Evolutionary conservation across 495 filamentous ascomycete genomes (phyloP), one percentile per base, ranked within the genome.

Genomic region (Entonaema liquescens): DNA sequence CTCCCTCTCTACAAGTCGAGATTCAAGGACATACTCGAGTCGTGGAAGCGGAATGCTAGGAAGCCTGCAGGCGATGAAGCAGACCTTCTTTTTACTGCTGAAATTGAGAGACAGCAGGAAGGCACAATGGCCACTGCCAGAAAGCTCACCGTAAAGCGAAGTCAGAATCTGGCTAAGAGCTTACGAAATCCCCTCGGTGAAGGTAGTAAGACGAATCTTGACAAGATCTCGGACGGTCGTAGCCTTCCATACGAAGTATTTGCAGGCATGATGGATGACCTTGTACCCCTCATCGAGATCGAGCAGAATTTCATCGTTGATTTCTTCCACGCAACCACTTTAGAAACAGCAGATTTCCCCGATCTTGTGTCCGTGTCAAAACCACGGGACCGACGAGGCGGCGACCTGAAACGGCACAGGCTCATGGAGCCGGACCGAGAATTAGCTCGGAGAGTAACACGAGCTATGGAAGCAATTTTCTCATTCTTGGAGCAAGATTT

Each of bases 281-380:
- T 92, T 61, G 79, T 93, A 50, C 90, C 88, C 21, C 86, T 95
- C 64, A 88, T 97, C 40, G 90, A 91, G 54, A 91, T 91, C 67
- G 95, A 98, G 81, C 95, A 98, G 78, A 97, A 97, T 74, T 98
- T 98, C 73, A 82, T 97, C 28, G 89, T 96, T 23, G 92, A 95
- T 60, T 95, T 97, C 79, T 98, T 98, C 83, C 93, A 97, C 62
- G 85, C 95, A 8, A 91, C 89, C 35, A 95, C 93, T 15, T 82
- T 92, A 12, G 87, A 91, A 59, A 89, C 85, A 13, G 80, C 85
- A 13, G 94, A 98, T 70, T 98, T 97, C 72, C 83, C 89, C 1
- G 95, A 98, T 50, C 85, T 92, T 2, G 88, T 97, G 19, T 81
- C 85, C 21, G 83, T 86, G 5, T 84, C 87, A 2, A 78, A 82